Base-by-base conservation (phyloP, 2,329 filamentous ascomycete species). In the Camillea tinctor region DNA sequence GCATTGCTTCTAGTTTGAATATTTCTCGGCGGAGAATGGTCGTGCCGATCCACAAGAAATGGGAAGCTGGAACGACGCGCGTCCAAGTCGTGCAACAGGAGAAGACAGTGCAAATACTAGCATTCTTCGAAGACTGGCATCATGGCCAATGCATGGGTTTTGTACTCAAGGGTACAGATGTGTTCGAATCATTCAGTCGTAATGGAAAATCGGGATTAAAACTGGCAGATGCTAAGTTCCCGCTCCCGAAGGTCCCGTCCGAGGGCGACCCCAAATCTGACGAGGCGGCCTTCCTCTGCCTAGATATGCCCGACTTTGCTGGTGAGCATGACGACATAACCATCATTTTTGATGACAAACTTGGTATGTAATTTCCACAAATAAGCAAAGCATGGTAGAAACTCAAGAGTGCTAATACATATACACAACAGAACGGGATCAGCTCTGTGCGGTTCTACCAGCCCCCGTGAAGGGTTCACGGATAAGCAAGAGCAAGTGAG, bases 271-370 rank as follows among this genome's bases (percentile, higher is more conserved):
- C 76, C 24, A 80, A 81, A 62, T 80, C 79, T 60, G 80, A 85
- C 52, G 87, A 88, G 62, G 85, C 87, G 72, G 84, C 87, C 23
- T 97, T 94, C 77, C 83, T 96, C 48, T 95, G 91, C 72, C 77
- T 97, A 60, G 93, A 97, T 74, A 85, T 93, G 74, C 89, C 93
- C 19, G 93, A 97, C 69, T 91, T 96, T 74, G 91, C 93, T 1
- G 91, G 91, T 55, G 93, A 97, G 77, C 92, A 97, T 75, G 93
- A 97, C 74, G 93, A 97, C 77, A 92, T 97, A 66, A 85, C 88
- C 11, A 88, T 97, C 69, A 76, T 88, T 62, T 97, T 97, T 79
- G 92, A 96, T 65, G 88, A 82, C 52, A 89, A 92, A 72, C 80
- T 83, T 70, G 89, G 90, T 93, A 76, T 80, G 89, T 81, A 55